Base-by-base conservation (phyloP, 352 stramenopile genomes). In the Phytophthora kernoviae region DNA sequence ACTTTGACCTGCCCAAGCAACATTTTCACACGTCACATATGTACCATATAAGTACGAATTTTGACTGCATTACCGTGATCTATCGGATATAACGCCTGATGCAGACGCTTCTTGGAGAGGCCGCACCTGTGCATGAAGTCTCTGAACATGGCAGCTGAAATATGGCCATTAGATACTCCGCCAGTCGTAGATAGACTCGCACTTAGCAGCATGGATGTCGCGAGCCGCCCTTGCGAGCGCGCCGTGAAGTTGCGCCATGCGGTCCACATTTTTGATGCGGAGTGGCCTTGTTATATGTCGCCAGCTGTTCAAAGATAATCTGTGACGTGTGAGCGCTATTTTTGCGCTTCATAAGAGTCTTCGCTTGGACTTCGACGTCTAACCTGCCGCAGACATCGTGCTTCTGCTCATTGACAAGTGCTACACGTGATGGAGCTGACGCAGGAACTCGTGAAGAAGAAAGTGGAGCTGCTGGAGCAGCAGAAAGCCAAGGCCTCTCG, bases 391-490 rank as follows among this genome's bases (percentile, higher is more conserved):
- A 3, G 24, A 30, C 24, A 30, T 3, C 24, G 24, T 7, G 24
- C 6, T 3, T 30, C 24, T 45, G 40, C 33, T 43, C 12, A 58
- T 44, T 53, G 15, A 9, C 17, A 51, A 51, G 10, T 22, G 12
- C 22, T 17, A 51, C 15, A 37, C 21, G 51, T 7, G 9, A 77
- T 70, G 61, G 59, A 82, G 68, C 65, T 67, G 32, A 68, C 68
- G 22, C 77, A 90, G 18, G 77, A 88, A 48, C 72, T 94, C 26
- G 77, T 89, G 40, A 80, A 80, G 57, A 88, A 93, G 70, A 90
- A 94, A 39, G 65, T 90, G 36, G 81, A 90, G 72, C 64, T 93
- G 55, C 80, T 93, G 12, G 68, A 62, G 30, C 73, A 79, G 45
- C 84, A 93, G 62, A 85, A 79, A 39, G 68, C 76, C 65, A 90